Evolutionary conservation across 306 rosid species (phyloP), one percentile per base, ranked within the genome.

Genomic region (Fragaria iinumae): DNA sequence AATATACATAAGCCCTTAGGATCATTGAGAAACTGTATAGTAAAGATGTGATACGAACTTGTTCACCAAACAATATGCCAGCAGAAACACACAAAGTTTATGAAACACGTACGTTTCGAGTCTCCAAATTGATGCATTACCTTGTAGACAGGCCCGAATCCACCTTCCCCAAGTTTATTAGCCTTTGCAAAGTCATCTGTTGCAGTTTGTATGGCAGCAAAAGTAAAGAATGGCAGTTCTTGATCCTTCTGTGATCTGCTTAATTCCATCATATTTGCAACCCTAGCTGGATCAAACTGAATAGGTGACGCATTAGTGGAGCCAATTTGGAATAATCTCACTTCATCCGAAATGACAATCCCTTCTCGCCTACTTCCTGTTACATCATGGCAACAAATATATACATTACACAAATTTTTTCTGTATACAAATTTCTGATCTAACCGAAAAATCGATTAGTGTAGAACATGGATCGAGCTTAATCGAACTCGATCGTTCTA

Each of bases 81-180:
- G 5, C 10, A 9, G 0, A 59, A 9, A 60, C 29, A 5, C 18
- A 32, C 41, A 14, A 14, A 5, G 21, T 63, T 1, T 2, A 29
- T 62, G 3, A 62, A 12, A 29, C 32, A 29, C 32, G 32, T 29
- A 0, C 0, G 9, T 27, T 47, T 47, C 50, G 4, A 47, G 16
- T 47, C 14, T 25, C 36, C 66, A 8, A 38, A 72, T 29, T 13
- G 38, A 36, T 57, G 67, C 8, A 18, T 75, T 63, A 41, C 79
- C 79, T 64, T 75, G n/a, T 75, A 75, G 47, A 75, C 72, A 12
- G 72, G 70, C 4, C 79, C 79, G 32, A 20, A 75, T 45, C 79
- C 63, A 29, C 79, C 79, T 64, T 75, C 79, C 1, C 79, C 79
- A 4, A 75, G 62, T 36, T 75, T 63, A 13, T 34, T 75, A 4